A percentile compares a stretch with the other conserved stretches of the same genome.
phyloP scores from a whole-genome alignment of 345 rosid genomes.

The Nasturtium officinale region DNA sequence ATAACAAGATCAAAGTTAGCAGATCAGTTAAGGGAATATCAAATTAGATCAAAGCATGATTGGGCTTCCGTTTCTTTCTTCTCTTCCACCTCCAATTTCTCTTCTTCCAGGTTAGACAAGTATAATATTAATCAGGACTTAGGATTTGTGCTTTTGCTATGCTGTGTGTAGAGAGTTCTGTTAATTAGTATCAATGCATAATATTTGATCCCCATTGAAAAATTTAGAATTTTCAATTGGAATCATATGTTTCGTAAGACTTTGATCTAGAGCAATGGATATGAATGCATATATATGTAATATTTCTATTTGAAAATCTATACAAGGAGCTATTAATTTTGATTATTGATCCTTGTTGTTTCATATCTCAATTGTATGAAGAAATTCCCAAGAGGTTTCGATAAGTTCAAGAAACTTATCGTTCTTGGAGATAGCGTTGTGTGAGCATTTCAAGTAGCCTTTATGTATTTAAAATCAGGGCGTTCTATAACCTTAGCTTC shows the following conservation, averaged over 20 bases:
- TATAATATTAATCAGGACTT: background rate
- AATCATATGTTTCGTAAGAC: background rate
- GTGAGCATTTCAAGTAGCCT: too few species aligned
- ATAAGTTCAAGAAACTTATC: too few species aligned
- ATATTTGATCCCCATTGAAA: too few species aligned
- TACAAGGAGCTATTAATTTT: too few species aligned
- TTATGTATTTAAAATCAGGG: too few species aligned
- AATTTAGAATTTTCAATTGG: too few species aligned
- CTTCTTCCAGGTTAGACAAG: slow-evolving; percentile 63
- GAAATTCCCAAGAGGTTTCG: too few species aligned
- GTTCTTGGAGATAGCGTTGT: too few species aligned
- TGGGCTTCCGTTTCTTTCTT: slow-evolving; percentile 98
- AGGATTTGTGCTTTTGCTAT: too few species aligned
- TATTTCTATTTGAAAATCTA: background rate
- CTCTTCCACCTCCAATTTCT: slow-evolving; percentile 77
- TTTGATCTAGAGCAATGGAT: slow-evolving; percentile 1
- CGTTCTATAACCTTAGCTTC: too few species aligned
- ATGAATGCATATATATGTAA: background rate
- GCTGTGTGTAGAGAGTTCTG: background rate
- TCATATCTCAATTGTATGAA: too few species aligned
- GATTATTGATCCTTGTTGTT: too few species aligned
- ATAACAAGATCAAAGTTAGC: slow-evolving; percentile 95
- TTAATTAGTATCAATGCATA: slow-evolving; percentile 3
- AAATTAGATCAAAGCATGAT: slow-evolving; percentile 93
- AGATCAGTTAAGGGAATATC: slow-evolving; percentile 91